Evolutionary conservation across 257 asterid species (phyloP).

Genomic region (Lycium ferocissimum): DNA sequence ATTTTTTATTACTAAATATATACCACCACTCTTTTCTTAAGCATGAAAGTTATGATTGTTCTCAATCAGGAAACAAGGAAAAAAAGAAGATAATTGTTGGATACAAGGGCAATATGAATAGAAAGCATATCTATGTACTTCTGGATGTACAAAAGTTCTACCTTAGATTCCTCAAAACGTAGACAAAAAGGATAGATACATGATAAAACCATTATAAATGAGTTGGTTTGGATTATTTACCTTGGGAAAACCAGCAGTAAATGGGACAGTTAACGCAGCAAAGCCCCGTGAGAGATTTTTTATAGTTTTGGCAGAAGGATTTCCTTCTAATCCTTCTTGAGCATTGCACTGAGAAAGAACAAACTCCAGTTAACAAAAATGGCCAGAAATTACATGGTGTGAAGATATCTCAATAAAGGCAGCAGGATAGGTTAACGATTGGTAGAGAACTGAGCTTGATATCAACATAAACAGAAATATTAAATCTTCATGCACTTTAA

Average conservation of each 20-base stretch:
- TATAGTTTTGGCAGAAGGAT: constrained; percentile 61
- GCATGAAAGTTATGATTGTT: neutral
- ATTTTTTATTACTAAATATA: neutral
- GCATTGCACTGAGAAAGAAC: constrained; percentile 62
- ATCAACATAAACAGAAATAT: neutral
- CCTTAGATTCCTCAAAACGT: neutral
- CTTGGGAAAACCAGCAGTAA: constrained; percentile 79
- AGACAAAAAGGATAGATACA: neutral
- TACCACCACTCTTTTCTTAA: neutral
- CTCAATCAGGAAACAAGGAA: neutral
- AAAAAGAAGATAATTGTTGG: neutral
- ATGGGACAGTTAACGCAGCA: constrained; percentile 74
- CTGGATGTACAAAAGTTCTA: constrained; percentile 1
- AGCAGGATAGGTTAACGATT: neutral
- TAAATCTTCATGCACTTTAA: neutral
- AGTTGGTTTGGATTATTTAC: constrained; percentile 44
- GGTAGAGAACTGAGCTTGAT: neutral
- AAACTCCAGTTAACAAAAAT: neutral
- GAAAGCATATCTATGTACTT: constrained; percentile 17
- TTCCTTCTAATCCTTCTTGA: constrained; percentile 96
- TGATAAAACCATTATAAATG: neutral
- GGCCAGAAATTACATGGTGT: constrained; percentile 22
- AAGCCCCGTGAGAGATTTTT: constrained; percentile 79
- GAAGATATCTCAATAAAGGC: neutral
- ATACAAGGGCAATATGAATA: neutral